A percentile compares a stretch with the other conserved stretches of the same genome.
Evolutionary conservation across 2,329 filamentous ascomycete species (phyloP).

Genomic region (Diaporthe citri): DNA sequence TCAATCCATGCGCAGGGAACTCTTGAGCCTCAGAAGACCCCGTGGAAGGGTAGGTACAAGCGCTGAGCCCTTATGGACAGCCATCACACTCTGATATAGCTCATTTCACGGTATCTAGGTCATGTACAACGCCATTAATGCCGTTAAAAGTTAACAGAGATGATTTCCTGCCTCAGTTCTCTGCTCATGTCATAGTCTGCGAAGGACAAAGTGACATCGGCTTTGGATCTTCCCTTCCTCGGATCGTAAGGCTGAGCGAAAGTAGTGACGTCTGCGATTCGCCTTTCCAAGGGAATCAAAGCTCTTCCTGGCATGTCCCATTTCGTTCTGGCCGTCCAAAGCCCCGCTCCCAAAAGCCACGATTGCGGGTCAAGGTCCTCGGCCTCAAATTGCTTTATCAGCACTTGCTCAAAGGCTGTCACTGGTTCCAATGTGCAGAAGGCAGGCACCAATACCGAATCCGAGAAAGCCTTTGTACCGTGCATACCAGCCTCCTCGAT

Average conservation of each 20-base stretch:
- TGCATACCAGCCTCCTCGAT: conserved; percentile 39
- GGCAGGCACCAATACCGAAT: neutral
- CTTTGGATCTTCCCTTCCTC: conserved; percentile 20
- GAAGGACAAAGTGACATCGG: conserved; percentile 19
- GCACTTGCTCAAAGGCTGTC: conserved; percentile 13
- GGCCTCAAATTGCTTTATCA: conserved; percentile 20
- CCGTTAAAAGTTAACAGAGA: conserved; percentile 27
- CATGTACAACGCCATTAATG: neutral
- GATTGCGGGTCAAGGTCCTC: conserved; percentile 24
- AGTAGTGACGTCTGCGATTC: conserved; percentile 13
- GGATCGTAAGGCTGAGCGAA: conserved; percentile 30
- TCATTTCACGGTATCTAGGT: neutral
- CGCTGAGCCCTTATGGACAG: neutral
- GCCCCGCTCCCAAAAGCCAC: conserved; percentile 1
- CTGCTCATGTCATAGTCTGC: neutral
- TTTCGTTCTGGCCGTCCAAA: neutral
- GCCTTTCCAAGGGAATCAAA: conserved; percentile 20
- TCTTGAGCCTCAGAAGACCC: no score
- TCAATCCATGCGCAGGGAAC: no score
- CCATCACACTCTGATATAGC: neutral
- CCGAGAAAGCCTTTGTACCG: neutral
- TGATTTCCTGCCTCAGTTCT: neutral
- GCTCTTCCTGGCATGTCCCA: conserved; percentile 26
- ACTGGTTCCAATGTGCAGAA: conserved; percentile 3
- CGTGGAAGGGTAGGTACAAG: neutral